Evolutionary conservation across 306 rosid genomes (phyloP).

Genomic region (Quercus bicolor): DNA sequence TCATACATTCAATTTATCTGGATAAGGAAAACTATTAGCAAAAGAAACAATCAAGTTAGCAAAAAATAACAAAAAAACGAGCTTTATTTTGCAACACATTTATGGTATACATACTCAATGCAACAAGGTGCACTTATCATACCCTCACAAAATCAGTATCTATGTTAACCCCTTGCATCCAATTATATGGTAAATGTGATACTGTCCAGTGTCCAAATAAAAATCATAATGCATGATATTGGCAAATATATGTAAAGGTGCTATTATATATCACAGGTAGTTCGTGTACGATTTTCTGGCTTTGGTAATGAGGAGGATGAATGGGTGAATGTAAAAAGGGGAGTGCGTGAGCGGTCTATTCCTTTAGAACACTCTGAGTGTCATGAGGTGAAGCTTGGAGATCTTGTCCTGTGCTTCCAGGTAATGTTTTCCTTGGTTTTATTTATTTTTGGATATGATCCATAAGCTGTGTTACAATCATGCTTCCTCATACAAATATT

Average conservation of each 20-base stretch:
- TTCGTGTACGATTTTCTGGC: conserved; percentile 66
- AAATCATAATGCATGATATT: conserved; percentile 12
- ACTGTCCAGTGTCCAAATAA: conserved; percentile 2
- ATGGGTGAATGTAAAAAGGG: conserved; percentile 68
- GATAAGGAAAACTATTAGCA: no score
- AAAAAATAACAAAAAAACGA: neutral
- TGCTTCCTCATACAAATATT: neutral
- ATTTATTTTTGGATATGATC: neutral
- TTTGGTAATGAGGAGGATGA: conserved; percentile 69
- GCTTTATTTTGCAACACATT: neutral
- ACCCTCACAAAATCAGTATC: neutral
- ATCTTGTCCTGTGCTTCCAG: conserved; percentile 70
- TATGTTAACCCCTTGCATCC: neutral
- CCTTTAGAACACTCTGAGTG: conserved; percentile 81
- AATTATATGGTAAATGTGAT: neutral
- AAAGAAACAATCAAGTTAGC: neutral
- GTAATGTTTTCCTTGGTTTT: conserved; percentile 34
- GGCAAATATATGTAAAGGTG: conserved; percentile 15
- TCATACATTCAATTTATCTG: no score
- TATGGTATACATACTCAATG: neutral
- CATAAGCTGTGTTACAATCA: neutral
- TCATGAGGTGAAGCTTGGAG: conserved; percentile 66
- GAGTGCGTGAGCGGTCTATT: conserved; percentile 69
- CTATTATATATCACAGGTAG: conserved; percentile 50
- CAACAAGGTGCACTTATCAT: neutral